A percentile compares a stretch with the other conserved stretches of the same genome.
These are phyloP conservation scores for Aspergillus felis DNA, from an alignment of 2,329 filamentous ascomycete species.

Conservation along the genomic window DNA sequence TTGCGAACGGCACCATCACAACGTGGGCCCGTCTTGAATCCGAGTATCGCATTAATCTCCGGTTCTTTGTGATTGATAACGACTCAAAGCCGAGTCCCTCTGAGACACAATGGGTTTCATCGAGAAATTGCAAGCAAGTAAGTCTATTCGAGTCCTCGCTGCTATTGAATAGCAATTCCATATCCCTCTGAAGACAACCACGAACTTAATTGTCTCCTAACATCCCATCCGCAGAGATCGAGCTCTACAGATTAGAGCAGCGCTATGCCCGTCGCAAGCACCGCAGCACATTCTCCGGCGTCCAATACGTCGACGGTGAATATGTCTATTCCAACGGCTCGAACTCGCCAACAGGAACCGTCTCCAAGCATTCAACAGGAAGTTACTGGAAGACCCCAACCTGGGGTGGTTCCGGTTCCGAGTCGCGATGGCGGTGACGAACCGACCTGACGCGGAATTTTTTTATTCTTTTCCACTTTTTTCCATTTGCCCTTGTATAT, in stretches of 20 bases:
- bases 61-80: not conserved
- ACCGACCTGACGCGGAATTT: conserved; percentile 1
- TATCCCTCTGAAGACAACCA: not conserved
- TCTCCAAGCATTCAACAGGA: conserved; percentile 39
- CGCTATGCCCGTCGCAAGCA: conserved; percentile 89
- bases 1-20: not conserved
- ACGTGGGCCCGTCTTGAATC: not conserved
- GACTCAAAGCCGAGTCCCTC: not conserved
- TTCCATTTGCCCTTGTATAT: conserved; percentile 9
- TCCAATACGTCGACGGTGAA: conserved; percentile 91
- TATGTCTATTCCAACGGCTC: conserved; percentile 66
- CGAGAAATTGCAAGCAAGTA: conserved; percentile 50
- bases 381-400: conserved; percentile 29
- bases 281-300: conserved; percentile 83
- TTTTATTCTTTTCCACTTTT: conserved; percentile 1
- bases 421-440: conserved; percentile 27
- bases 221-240: conserved; percentile 53
- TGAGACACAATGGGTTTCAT: conserved; percentile 45
- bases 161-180: not conserved
- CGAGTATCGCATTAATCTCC: not conserved
- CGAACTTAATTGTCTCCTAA: conserved; percentile 5
- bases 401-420: conserved; percentile 24
- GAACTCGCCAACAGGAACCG: conserved; percentile 33
- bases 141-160: conserved; percentile 18
- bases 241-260: conserved; percentile 93